These are phyloP conservation scores for Sungouiella thailandica DNA, from an alignment of 805 yeast species.

Conservation along the genomic window DNA sequence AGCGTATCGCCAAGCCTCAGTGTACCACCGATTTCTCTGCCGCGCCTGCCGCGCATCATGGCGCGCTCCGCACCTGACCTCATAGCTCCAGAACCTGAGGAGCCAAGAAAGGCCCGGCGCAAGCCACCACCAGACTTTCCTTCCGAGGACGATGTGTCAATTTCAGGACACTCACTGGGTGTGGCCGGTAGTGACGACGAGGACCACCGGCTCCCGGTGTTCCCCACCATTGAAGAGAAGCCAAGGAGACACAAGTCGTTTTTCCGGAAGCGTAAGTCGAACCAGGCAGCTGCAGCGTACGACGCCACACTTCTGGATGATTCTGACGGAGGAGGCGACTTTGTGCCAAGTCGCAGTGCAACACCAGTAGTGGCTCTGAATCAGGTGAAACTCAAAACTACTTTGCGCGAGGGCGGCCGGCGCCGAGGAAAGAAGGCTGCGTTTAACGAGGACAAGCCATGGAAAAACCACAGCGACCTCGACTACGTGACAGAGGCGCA, in stretches of 20 bases:
- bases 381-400: conserved; percentile 42
- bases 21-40: conserved; percentile 12
- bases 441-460: conserved; percentile 87
- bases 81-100: conserved; percentile 8
- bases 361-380: conserved; percentile 3
- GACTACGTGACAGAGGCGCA: conserved; percentile 54
- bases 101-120: conserved; percentile 6
- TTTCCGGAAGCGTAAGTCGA: conserved; percentile 8
- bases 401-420: conserved; percentile 44
- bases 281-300: conserved; percentile 5
- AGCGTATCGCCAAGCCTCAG: neutral
- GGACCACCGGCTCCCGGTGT: conserved; percentile 24
- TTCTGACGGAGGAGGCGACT: conserved; percentile 4
- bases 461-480: conserved; percentile 79
- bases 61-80: conserved; percentile 8
- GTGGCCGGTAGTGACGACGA: conserved; percentile 2
- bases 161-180: neutral
- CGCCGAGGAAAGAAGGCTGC: conserved; percentile 34
- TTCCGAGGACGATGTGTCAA: neutral
- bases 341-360: conserved; percentile 1
- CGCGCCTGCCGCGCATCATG: conserved; percentile 6
- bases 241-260: conserved; percentile 6
- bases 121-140: conserved; percentile 11
- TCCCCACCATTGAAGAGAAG: conserved; percentile 23
- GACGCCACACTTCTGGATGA: conserved; percentile 6